phyloP scores from a whole-genome alignment of 306 rosid genomes.

The Potentilla sterilis region DNA sequence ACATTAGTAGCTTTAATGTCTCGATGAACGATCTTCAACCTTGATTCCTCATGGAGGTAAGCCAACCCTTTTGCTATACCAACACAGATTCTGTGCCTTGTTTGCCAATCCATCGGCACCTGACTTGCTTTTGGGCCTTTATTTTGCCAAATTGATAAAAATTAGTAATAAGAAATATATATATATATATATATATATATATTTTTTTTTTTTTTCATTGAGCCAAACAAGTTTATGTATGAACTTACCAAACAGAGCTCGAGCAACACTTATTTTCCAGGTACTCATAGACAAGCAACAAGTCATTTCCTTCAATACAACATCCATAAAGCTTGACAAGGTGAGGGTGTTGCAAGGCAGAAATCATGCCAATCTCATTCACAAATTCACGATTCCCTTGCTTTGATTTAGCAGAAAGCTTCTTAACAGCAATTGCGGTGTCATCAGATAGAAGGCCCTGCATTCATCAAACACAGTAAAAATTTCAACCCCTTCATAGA shows the following conservation, averaged over 20 bases:
- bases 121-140: constrained; percentile 12
- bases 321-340: constrained; percentile 43
- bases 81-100: constrained; percentile 59
- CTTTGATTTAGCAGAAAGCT: constrained; percentile 42
- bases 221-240: background rate
- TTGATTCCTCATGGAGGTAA: constrained; percentile 79
- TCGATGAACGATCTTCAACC: constrained; percentile 71
- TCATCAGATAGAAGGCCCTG: constrained; percentile 31
- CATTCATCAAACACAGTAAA: constrained; percentile 5
- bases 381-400: constrained; percentile 41
- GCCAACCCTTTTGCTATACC: constrained; percentile 75
- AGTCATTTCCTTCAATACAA: constrained; percentile 37
- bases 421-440: constrained; percentile 29
- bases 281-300: constrained; percentile 35
- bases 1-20: constrained; percentile 82
- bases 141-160: background rate
- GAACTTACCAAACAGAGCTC: constrained; percentile 33
- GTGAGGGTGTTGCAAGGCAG: constrained; percentile 42
- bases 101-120: constrained; percentile 52
- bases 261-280: constrained; percentile 34
- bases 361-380: constrained; percentile 46
- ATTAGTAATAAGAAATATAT: too few species aligned
- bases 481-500: background rate
- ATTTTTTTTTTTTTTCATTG: too few species aligned
- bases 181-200: too few species aligned